These are phyloP conservation scores for Bipolaris zeicola DNA, from an alignment of 2,329 filamentous ascomycete genomes.

Conservation along the genomic window DNA sequence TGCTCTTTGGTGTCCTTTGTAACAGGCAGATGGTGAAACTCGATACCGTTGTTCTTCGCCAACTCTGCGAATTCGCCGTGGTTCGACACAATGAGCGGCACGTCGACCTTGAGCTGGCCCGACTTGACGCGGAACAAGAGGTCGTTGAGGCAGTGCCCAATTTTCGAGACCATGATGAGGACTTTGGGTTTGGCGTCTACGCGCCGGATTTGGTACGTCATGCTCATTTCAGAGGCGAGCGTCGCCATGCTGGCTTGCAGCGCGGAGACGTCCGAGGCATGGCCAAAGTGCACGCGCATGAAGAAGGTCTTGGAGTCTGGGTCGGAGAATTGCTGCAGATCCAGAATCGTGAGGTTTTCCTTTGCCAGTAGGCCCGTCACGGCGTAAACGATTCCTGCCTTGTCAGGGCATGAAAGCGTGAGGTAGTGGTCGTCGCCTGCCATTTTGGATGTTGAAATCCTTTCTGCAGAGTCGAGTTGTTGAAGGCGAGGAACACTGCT, in stretches of 20 bases:
- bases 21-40: constrained; percentile 81
- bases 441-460: constrained; percentile 37
- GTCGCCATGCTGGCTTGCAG: constrained; percentile 63
- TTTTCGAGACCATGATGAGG: constrained; percentile 89
- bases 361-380: constrained; percentile 78
- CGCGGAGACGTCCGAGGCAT: constrained; percentile 54
- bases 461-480: constrained; percentile 27
- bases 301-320: constrained; percentile 77
- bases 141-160: constrained; percentile 84
- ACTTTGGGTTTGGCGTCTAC: constrained; percentile 73
- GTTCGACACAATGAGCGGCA: constrained; percentile 81
- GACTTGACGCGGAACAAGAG: constrained; percentile 79
- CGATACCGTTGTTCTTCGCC: constrained; percentile 74
- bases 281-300: constrained; percentile 84
- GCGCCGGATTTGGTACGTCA: constrained; percentile 74
- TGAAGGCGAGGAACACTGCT: constrained; percentile 24
- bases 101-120: constrained; percentile 74
- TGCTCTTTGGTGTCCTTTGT: constrained; percentile 75
- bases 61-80: constrained; percentile 74
- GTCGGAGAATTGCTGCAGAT: constrained; percentile 85
- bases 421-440: constrained; percentile 54
- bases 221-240: constrained; percentile 67
- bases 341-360: constrained; percentile 78
- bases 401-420: constrained; percentile 82
- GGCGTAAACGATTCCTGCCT: constrained; percentile 82